Conservation (phyloP, 495 filamentous ascomycete genomes). For the Jackrogersella minutella region DNA sequence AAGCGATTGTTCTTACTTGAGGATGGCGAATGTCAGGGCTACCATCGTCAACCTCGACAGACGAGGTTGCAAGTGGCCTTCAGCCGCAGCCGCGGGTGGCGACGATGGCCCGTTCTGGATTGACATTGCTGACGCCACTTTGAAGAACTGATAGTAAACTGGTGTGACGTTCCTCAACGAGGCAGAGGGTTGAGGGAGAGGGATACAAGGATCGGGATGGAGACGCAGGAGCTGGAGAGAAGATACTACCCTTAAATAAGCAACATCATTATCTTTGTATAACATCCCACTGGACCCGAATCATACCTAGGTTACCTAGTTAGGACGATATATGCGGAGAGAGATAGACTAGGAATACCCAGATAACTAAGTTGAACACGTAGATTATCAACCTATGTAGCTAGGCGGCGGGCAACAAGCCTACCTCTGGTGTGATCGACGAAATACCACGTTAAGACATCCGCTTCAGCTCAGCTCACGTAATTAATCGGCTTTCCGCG, state of each 20-base stretch:
- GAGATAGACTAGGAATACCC: too few species aligned
- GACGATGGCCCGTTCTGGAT: constrained; percentile 12
- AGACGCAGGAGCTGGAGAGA: not conserved
- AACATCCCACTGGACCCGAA: too few species aligned
- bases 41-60: constrained; percentile 45
- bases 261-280: not conserved
- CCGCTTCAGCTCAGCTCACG: not conserved
- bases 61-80: constrained; percentile 42
- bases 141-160: not conserved
- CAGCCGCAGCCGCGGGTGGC: constrained; percentile 8
- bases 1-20: constrained; percentile 39
- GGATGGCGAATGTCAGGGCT: constrained; percentile 48
- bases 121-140: constrained; percentile 12
- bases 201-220: not conserved
- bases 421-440: not conserved
- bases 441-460: not conserved
- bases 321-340: too few species aligned
- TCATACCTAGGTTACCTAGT: too few species aligned
- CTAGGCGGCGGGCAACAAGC: not conserved
- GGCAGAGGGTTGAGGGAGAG: not conserved
- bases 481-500: not conserved
- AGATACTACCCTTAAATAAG: constrained; percentile 4
- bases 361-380: too few species aligned
- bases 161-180: constrained; percentile 5
- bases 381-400: not conserved